Base-by-base conservation (phyloP, 2,329 filamentous ascomycete genomes). In the Penicillium corylophilum region DNA sequence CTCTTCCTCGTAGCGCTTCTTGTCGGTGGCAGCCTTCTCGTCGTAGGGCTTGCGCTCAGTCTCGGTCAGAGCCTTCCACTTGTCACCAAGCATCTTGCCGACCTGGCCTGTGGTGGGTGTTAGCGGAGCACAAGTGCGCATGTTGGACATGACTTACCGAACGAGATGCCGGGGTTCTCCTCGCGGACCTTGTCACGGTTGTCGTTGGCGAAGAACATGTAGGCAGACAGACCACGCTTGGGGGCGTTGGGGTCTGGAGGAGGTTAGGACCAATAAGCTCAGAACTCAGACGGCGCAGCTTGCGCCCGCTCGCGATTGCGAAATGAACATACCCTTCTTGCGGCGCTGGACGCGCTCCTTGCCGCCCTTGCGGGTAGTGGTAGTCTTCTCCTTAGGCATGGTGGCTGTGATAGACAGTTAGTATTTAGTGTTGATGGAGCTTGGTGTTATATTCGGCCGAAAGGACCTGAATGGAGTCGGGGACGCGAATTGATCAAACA, bases 191-290 rank as follows among this genome's bases (percentile, higher is more conserved):
- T 95, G 73, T 97, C 93, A 67, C 94, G 92, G 80, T 96, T 90
- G 79, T 97, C 94, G 72, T 97, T 97, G 85, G 94, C 94, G 75
- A 97, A 99, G 88, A 97, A 97, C 94, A 99, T 99, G 86, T 99
- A 99, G 60, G 94, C 94, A 48, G 94, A 97, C 45, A 99, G 90
- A 81, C 93, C 94, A 78, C 94, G 91, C 91, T 97, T 99, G 75
- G 94, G 94, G 55, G 92, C 93, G 79, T 96, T 96, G 77, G 91
- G 91, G 78, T 96, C 92, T 95, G 15, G 36, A 31, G n/a, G 6
- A 38, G 28, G 42, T 63, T 43, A 66, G 62, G 56, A 51, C 46
- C 47, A 38, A 47, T 47, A 10, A 8, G n/a, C n/a, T n/a, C 9
- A 20, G 5, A 22, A 18, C 18, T 12, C 35, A 38, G 35, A 38